A percentile compares a stretch with the other conserved stretches of the same genome.
These are phyloP conservation scores for Thraustochytrium sp. DNA, from an alignment of 352 stramenopile species.

Conservation along the genomic window DNA sequence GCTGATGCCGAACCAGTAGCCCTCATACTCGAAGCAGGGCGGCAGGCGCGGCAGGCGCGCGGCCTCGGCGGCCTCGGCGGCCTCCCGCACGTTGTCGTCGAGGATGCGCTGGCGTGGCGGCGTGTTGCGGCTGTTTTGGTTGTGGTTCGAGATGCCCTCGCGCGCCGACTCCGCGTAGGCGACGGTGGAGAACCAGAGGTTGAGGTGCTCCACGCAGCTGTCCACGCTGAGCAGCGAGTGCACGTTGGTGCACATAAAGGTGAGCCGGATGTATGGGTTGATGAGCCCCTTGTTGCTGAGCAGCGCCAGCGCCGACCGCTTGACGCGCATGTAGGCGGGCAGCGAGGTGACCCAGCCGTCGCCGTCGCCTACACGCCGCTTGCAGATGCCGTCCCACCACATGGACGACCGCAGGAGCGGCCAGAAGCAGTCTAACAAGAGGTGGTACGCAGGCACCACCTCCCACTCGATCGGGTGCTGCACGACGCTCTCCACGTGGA, in stretches of 20 bases:
- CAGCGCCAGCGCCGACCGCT: slow-evolving; percentile 14
- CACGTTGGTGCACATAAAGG: slow-evolving; percentile 17
- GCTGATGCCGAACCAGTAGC: slow-evolving; percentile 32
- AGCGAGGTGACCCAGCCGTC: slow-evolving; percentile 36
- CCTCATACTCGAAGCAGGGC: neutral
- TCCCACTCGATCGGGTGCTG: slow-evolving; percentile 1
- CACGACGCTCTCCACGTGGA: slow-evolving; percentile 25
- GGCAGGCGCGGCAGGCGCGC: neutral
- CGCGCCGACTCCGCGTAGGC: neutral
- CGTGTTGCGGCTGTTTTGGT: slow-evolving; percentile 40
- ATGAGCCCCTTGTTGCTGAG: slow-evolving; percentile 25
- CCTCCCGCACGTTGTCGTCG: neutral
- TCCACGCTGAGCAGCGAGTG: slow-evolving; percentile 37
- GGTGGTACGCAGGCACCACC: slow-evolving; percentile 22
- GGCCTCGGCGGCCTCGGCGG: neutral
- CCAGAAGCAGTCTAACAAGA: slow-evolving; percentile 34
- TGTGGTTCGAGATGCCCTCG: slow-evolving; percentile 35
- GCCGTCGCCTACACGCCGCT: neutral
- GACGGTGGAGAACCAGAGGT: slow-evolving; percentile 37
- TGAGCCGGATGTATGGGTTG: slow-evolving; percentile 28
- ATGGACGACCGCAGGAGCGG: slow-evolving; percentile 28
- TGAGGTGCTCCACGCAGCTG: slow-evolving; percentile 42
- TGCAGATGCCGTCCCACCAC: slow-evolving; percentile 42
- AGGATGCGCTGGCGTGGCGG: neutral
- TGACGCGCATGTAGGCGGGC: slow-evolving; percentile 35